These are phyloP conservation scores for Podospora conica DNA, from an alignment of 495 filamentous ascomycete species.

Conservation along the genomic window DNA sequence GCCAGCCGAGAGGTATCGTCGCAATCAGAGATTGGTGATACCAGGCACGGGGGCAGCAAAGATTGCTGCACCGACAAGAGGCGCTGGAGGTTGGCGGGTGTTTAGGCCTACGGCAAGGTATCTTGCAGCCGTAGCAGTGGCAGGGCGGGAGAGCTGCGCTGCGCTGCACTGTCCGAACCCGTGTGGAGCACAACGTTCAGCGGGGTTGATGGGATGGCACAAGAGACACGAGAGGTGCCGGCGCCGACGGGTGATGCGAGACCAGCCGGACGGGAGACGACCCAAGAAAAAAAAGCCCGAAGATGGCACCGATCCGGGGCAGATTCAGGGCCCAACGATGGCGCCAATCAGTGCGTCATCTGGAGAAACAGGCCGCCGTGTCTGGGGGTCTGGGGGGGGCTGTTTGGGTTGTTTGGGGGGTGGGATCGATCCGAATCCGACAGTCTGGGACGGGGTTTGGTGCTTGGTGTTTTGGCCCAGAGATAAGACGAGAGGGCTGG, in stretches of 20 bases:
- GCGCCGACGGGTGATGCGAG: slow-evolving; percentile 7
- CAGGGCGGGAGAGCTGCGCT: background rate
- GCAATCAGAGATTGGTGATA: slow-evolving; percentile 3
- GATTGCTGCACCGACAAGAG: background rate
- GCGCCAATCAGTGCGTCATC: slow-evolving; percentile 48
- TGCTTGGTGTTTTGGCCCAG: slow-evolving; percentile 17
- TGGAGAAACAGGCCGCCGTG: slow-evolving; percentile 30
- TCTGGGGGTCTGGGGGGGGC: background rate
- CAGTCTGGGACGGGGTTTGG: slow-evolving; percentile 35
- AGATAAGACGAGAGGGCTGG: slow-evolving; percentile 29
- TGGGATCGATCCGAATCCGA: slow-evolving; percentile 42
- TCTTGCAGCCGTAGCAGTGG: background rate
- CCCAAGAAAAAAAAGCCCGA: slow-evolving; percentile 22
- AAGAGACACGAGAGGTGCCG: background rate
- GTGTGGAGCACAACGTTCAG: background rate
- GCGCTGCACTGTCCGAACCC: background rate
- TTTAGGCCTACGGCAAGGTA: background rate
- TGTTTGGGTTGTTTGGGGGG: slow-evolving; percentile 1
- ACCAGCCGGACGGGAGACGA: background rate
- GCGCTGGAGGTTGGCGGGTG: slow-evolving; percentile 1
- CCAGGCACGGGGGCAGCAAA: slow-evolving; percentile 3
- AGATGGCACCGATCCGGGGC: slow-evolving; percentile 16
- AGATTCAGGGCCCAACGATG: slow-evolving; percentile 22
- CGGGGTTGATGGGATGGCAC: background rate
- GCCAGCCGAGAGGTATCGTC: background rate